These are phyloP conservation scores for Ajuga reptans DNA, from an alignment of 305 asterid species.

Conservation along the genomic window DNA sequence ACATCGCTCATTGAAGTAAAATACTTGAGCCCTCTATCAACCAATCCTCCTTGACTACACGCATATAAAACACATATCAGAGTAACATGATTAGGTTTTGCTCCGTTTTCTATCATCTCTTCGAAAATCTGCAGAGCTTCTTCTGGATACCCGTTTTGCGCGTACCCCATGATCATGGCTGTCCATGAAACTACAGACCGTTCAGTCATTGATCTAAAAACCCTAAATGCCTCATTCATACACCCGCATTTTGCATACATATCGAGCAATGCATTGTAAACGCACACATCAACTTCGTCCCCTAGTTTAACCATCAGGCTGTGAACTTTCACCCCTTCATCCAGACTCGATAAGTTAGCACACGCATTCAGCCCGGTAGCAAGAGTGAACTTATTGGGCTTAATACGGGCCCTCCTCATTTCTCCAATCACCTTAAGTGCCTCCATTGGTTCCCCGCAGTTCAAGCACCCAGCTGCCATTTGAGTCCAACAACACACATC, in stretches of 20 bases:
- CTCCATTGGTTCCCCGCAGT: constrained; percentile 44
- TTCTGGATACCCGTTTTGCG: constrained; percentile 48
- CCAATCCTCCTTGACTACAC: constrained; percentile 60
- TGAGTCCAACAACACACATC: constrained; percentile 67
- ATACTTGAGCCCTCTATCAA: constrained; percentile 38
- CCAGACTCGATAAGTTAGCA: constrained; percentile 47
- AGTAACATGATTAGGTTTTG: constrained; percentile 47
- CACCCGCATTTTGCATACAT: constrained; percentile 63
- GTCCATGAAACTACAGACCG: constrained; percentile 63
- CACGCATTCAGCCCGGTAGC: constrained; percentile 60
- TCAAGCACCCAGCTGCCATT: constrained; percentile 57
- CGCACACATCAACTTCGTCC: constrained; percentile 45
- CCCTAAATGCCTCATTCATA: constrained; percentile 45
- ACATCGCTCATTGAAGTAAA: constrained; percentile 44
- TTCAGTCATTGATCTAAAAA: constrained; percentile 46
- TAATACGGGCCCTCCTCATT: constrained; percentile 49
- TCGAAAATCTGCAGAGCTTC: constrained; percentile 51
- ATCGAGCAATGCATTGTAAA: constrained; percentile 57
- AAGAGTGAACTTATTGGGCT: constrained; percentile 59
- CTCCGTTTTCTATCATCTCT: constrained; percentile 42
- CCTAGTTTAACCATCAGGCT: constrained; percentile 41
- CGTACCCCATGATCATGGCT: constrained; percentile 64
- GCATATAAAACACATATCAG: constrained; percentile 50
- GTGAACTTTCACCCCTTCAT: constrained; percentile 53
- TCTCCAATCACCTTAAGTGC: constrained; percentile 44